Evolutionary conservation across 306 rosid species (phyloP).

Genomic region (Trifolium subterraneum): DNA sequence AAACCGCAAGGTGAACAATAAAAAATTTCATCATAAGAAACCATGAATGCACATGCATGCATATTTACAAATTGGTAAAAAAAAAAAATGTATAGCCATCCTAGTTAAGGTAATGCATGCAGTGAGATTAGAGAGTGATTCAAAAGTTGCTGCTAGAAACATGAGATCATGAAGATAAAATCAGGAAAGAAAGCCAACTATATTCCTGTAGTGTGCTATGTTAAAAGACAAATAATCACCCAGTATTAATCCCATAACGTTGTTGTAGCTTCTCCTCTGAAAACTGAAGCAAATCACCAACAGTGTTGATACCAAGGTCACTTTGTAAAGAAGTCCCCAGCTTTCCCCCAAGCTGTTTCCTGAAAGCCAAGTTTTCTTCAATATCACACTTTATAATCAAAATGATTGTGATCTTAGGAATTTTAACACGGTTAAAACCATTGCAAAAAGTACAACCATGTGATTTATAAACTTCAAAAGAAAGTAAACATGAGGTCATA

Average conservation of each 20-base stretch:
- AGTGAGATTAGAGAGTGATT: conserved; percentile 6
- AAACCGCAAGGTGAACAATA: conserved; percentile 19
- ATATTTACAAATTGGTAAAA: background rate
- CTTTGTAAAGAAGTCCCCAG: conserved; percentile 83
- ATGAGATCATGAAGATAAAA: conserved; percentile 7
- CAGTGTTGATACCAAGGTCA: conserved; percentile 82
- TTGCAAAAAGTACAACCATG: conserved; percentile 12
- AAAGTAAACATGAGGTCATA: conserved; percentile 19
- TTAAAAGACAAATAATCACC: conserved; percentile 53
- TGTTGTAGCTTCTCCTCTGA: conserved; percentile 89
- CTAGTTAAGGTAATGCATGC: conserved; percentile 9
- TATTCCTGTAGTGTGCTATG: conserved; percentile 21
- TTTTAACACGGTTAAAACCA: conserved; percentile 32
- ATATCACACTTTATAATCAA: conserved; percentile 21
- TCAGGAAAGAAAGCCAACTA: conserved; percentile 22
- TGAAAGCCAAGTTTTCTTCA: conserved; percentile 48
- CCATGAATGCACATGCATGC: conserved; percentile 2
- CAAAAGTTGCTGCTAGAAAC: conserved; percentile 22
- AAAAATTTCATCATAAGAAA: background rate
- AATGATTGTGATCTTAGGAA: conserved; percentile 13
- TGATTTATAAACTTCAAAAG: conserved; percentile 38
- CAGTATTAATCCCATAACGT: conserved; percentile 83
- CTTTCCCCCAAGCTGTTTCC: conserved; percentile 99
- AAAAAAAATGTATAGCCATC: conserved; percentile 8
- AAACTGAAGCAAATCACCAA: conserved; percentile 83